Evolutionary conservation across 176 grass and related monocot genomes (phyloP), one percentile per base, ranked within the genome.

Genomic region (Aegilops umbellulata): DNA sequence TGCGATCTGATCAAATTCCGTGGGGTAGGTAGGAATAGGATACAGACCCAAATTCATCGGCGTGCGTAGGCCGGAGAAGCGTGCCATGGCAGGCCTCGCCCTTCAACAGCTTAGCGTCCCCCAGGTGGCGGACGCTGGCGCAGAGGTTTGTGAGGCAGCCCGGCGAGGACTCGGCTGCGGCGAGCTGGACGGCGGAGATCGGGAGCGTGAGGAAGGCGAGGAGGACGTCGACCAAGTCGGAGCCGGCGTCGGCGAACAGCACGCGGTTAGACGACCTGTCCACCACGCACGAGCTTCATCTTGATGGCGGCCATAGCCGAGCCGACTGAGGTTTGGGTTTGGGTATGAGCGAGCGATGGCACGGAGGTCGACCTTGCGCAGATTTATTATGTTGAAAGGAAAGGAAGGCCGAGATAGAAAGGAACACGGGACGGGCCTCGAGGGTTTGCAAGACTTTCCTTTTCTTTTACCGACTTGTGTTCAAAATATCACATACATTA

Each of bases 221-320:
- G 17, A 71, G 34, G n/a, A 71, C 68, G 35, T 71, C 35, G 10
- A 71, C 68, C 2, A 71, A 39, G 67, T 70, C 67, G 34, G 67
- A 70, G 34, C 32, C 67, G 19, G 32, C 8, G 19, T 69, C 66
- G 9, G 34, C 67, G 9, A 70, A 70, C 0, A 70, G 19, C 32
- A 70, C 67, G 9, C 67, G 67, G 4, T 70, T 71, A 10, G 4
- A 20, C 12, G 68, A 39, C 35, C 68, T 71, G 68, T 71, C 68
- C 10, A 71, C 35, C 4, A 71, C 68, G 35, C 4, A 71, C 68
- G 35, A 71, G 68, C 68, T 41, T 71, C 10, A 71, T 71, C 68
- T 70, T 71, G 35, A 71, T 71, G 60, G 7, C 19, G 8, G 71
- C 79, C 68, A 88, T 85, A 20, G 69, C 67, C 67, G 32, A 70